A percentile compares a stretch with the other conserved stretches of the same genome.
These are phyloP conservation scores for Saccharomyces hybrid DNA, from an alignment of 1,139 yeast species.

Conservation along the genomic window DNA sequence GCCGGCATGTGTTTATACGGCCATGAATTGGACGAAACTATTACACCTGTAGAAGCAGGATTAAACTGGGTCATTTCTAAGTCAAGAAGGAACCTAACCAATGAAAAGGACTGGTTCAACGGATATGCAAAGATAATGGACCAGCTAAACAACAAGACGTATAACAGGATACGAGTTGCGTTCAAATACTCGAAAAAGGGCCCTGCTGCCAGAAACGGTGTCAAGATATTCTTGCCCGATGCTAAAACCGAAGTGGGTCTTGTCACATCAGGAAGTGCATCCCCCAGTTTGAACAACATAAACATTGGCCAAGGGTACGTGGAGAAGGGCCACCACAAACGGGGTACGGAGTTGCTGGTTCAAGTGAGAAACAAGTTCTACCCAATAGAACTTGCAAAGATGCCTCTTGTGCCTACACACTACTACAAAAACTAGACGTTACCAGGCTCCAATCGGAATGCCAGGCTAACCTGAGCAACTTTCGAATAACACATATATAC, in stretches of 20 bases:
- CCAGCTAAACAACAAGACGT: constrained; percentile 60
- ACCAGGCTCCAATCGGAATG: background rate
- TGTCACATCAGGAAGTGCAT: constrained; percentile 85
- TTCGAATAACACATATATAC: background rate
- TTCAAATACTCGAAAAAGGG: constrained; percentile 54
- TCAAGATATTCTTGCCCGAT: constrained; percentile 50
- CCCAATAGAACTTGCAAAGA: constrained; percentile 63
- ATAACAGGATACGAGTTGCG: constrained; percentile 65
- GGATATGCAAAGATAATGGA: constrained; percentile 65
- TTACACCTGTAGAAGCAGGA: constrained; percentile 83
- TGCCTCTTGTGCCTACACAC: constrained; percentile 76
- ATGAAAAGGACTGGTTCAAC: constrained; percentile 48
- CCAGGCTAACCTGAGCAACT: background rate
- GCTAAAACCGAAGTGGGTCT: constrained; percentile 54
- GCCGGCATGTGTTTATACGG: constrained; percentile 99
- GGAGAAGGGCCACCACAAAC: constrained; percentile 60
- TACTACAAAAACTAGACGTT: constrained; percentile 43
- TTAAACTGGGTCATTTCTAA: constrained; percentile 87
- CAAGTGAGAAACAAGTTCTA: constrained; percentile 80
- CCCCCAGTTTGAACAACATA: constrained; percentile 63
- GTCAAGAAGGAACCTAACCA: constrained; percentile 49
- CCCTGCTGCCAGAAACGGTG: constrained; percentile 90
- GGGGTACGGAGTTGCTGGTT: constrained; percentile 66
- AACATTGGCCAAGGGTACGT: constrained; percentile 92
- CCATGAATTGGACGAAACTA: constrained; percentile 73